phyloP scores from a whole-genome alignment of 805 yeast genomes.

The Cyberlindnera maclurae region DNA sequence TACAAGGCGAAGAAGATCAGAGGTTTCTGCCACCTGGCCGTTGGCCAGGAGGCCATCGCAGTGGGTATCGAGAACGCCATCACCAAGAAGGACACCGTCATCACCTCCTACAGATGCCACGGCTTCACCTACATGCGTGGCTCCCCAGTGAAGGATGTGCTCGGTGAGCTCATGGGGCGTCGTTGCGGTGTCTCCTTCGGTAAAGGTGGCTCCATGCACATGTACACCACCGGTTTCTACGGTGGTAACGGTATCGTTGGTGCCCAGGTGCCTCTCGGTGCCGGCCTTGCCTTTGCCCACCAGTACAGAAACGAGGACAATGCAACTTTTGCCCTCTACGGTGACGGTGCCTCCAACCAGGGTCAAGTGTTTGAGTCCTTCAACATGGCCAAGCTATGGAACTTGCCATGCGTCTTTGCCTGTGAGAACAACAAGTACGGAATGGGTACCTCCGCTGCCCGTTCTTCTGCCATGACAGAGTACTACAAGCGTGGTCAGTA shows the following conservation, averaged over 20 bases:
- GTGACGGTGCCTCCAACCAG: slow-evolving; percentile 99
- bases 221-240: slow-evolving; percentile 91
- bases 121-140: slow-evolving; percentile 98
- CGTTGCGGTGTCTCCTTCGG: slow-evolving; percentile 93
- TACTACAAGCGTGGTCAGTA: slow-evolving; percentile 99
- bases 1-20: slow-evolving; percentile 98
- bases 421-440: slow-evolving; percentile 99
- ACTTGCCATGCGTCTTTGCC: slow-evolving; percentile 87
- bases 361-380: slow-evolving; percentile 97
- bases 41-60: slow-evolving; percentile 98
- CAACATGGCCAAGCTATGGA: slow-evolving; percentile 99
- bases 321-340: slow-evolving; percentile 85
- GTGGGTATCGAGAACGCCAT: slow-evolving; percentile 97
- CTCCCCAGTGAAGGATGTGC: slow-evolving; percentile 77
- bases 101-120: slow-evolving; percentile 98
- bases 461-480: slow-evolving; percentile 95
- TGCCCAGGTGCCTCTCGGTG: slow-evolving; percentile 97
- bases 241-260: slow-evolving; percentile 99
- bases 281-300: slow-evolving; percentile 98
- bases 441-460: slow-evolving; percentile 98
- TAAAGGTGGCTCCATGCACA: slow-evolving; percentile 99
- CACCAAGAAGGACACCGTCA: slow-evolving; percentile 75
- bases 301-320: slow-evolving; percentile 78
- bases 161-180: slow-evolving; percentile 96
- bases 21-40: slow-evolving; percentile 98